phyloP scores from a whole-genome alignment of 805 yeast genomes.

The Candida endomychidarum region DNA sequence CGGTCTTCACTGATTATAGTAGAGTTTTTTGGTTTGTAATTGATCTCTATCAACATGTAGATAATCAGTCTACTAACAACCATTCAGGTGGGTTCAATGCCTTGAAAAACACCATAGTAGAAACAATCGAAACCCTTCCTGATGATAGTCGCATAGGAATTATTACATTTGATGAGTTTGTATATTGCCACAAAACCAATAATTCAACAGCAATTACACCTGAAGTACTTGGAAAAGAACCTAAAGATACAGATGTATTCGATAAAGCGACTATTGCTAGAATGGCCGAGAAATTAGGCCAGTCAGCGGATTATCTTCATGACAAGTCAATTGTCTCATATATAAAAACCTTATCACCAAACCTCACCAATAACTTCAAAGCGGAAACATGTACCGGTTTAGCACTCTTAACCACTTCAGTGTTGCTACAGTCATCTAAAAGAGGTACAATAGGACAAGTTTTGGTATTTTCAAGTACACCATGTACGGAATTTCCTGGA shows the following conservation, averaged over 20 bases:
- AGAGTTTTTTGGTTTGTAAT: constrained; percentile 24
- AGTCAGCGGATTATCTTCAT: background rate
- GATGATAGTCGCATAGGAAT: constrained; percentile 21
- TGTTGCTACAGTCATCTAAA: constrained; percentile 22
- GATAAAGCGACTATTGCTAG: background rate
- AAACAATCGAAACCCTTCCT: constrained; percentile 18
- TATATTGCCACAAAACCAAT: constrained; percentile 21
- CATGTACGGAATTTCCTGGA: constrained; percentile 40
- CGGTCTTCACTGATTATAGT: constrained; percentile 10
- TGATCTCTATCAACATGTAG: constrained; percentile 32
- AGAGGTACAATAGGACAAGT: constrained; percentile 27
- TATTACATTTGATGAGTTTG: constrained; percentile 30
- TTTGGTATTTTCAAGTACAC: constrained; percentile 35
- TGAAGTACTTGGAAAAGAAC: constrained; percentile 5
- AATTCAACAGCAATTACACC: constrained; percentile 5
- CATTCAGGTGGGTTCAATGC: constrained; percentile 16
- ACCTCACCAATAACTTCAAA: constrained; percentile 25
- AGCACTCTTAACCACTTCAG: constrained; percentile 26
- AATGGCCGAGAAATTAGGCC: constrained; percentile 5
- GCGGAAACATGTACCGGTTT: constrained; percentile 37
- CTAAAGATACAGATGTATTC: constrained; percentile 2
- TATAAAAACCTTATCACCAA: constrained; percentile 19
- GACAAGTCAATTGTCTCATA: constrained; percentile 7
- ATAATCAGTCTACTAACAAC: too few relatives aligned
- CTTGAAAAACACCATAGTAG: constrained; percentile 16